These are phyloP conservation scores for Filobasidium floriforme DNA, from an alignment of 768 basidiomycete genomes.

Conservation along the genomic window DNA sequence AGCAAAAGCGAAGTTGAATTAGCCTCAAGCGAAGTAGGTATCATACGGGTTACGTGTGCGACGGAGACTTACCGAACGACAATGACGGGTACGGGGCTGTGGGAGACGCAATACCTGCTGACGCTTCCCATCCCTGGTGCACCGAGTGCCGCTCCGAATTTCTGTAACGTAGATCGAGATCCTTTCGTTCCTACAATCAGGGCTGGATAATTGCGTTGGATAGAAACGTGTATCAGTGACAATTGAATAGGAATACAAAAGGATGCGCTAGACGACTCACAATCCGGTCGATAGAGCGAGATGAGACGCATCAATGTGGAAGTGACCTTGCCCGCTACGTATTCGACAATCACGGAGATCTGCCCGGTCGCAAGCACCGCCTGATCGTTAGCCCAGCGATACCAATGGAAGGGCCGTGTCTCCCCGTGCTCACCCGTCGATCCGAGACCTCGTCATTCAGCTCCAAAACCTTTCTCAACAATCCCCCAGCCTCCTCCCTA, in stretches of 20 bases:
- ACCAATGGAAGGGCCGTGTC: too few relatives aligned
- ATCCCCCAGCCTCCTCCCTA: slow-evolving; percentile 74
- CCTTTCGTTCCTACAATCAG: slow-evolving; percentile 89
- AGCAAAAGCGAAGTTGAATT: slow-evolving; percentile 1
- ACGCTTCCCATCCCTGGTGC: slow-evolving; percentile 59
- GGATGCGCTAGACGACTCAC: slow-evolving; percentile 23
- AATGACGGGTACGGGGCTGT: slow-evolving; percentile 90
- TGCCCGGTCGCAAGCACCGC: slow-evolving; percentile 33
- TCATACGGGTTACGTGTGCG: background rate
- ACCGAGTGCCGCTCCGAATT: slow-evolving; percentile 53
- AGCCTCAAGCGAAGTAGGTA: background rate
- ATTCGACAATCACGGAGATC: slow-evolving; percentile 87
- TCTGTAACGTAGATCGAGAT: slow-evolving; percentile 53
- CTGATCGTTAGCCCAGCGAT: background rate
- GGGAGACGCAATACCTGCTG: slow-evolving; percentile 65
- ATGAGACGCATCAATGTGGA: slow-evolving; percentile 86
- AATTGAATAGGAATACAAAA: too few relatives aligned
- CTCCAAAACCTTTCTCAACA: slow-evolving; percentile 71
- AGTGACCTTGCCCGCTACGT: slow-evolving; percentile 82
- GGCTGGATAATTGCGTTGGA: too few relatives aligned
- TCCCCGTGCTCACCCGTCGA: slow-evolving; percentile 56
- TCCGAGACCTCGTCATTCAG: slow-evolving; percentile 72
- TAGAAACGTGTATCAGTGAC: too few relatives aligned
- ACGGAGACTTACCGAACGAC: slow-evolving; percentile 59
- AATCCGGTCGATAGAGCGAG: slow-evolving; percentile 53